Conservation (phyloP, 176 grass and related monocot species). For the Pontederia paniculata region DNA sequence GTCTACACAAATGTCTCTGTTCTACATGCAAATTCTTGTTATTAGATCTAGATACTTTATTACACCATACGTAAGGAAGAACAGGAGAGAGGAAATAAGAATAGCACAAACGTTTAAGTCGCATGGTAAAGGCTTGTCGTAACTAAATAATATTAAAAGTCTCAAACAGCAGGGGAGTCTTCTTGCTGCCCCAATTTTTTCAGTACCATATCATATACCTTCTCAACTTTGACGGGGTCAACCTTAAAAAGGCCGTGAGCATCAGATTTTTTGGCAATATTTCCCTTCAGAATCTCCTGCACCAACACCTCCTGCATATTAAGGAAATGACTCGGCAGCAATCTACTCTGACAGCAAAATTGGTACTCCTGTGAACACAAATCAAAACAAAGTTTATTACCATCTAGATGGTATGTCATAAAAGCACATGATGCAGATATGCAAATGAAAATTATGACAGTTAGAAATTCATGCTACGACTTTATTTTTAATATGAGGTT, state of each 20-base stretch:
- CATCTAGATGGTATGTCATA: not conserved
- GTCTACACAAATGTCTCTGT: no score
- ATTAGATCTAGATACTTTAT: no score
- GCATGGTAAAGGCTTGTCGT: not conserved
- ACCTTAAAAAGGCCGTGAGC: slow-evolving; percentile 76
- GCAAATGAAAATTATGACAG: no score
- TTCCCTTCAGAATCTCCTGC: slow-evolving; percentile 85
- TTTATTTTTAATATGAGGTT: not conserved
- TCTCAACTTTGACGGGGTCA: slow-evolving; percentile 69
- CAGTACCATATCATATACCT: slow-evolving; percentile 68
- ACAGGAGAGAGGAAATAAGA: no score
- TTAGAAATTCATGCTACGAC: no score
- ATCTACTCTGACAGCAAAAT: slow-evolving; percentile 66
- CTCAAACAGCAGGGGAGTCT: slow-evolving; percentile 39
- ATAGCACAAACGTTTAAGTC: no score
- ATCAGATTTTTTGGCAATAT: slow-evolving; percentile 68
- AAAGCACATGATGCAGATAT: not conserved
- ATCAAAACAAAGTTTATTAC: not conserved
- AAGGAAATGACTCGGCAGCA: slow-evolving; percentile 72
- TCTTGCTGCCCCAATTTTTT: slow-evolving; percentile 77
- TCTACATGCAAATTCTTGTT: no score
- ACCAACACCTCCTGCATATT: slow-evolving; percentile 80
- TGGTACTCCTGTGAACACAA: slow-evolving; percentile 54
- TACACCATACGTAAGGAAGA: no score
- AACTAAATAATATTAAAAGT: not conserved